A percentile compares a stretch with the other conserved stretches of the same genome.
These are phyloP conservation scores for Termitomyces sp. DNA, from an alignment of 768 basidiomycete genomes.

Conservation along the genomic window DNA sequence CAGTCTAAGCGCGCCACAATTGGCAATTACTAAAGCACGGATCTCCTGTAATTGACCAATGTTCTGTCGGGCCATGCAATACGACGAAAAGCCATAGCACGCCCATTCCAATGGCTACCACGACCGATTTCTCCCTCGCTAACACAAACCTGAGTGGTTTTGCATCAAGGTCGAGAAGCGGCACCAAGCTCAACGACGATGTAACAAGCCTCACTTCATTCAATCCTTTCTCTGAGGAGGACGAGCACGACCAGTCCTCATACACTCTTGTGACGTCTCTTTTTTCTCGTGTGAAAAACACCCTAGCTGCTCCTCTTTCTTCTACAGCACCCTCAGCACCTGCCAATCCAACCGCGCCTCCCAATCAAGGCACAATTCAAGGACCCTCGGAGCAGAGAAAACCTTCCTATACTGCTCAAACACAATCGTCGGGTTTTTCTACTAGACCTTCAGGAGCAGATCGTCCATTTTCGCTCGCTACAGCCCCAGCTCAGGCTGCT, in stretches of 20 bases:
- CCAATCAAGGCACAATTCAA: conserved; percentile 19
- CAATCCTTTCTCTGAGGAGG: conserved; percentile 92
- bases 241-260: conserved; percentile 85
- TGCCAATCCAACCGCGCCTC: conserved; percentile 26
- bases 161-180: conserved; percentile 60
- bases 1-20: not conserved
- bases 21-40: not conserved
- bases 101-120: not conserved
- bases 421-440: conserved; percentile 44
- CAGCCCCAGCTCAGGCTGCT: conserved; percentile 55
- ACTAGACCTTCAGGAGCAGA: conserved; percentile 47
- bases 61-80: not conserved
- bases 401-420: conserved; percentile 48
- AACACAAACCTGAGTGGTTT: conserved; percentile 33
- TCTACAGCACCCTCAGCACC: conserved; percentile 43
- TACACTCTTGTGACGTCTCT: conserved; percentile 81
- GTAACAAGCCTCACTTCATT: conserved; percentile 76
- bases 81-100: not conserved
- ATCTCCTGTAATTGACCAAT: not conserved
- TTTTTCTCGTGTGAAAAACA: conserved; percentile 78
- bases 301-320: conserved; percentile 64
- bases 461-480: conserved; percentile 53
- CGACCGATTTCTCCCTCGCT: conserved; percentile 14
- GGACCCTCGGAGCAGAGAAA: conserved; percentile 48
- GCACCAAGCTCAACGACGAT: conserved; percentile 56